Base-by-base conservation (phyloP, 306 rosid species). In the Vicia sativa region DNA sequence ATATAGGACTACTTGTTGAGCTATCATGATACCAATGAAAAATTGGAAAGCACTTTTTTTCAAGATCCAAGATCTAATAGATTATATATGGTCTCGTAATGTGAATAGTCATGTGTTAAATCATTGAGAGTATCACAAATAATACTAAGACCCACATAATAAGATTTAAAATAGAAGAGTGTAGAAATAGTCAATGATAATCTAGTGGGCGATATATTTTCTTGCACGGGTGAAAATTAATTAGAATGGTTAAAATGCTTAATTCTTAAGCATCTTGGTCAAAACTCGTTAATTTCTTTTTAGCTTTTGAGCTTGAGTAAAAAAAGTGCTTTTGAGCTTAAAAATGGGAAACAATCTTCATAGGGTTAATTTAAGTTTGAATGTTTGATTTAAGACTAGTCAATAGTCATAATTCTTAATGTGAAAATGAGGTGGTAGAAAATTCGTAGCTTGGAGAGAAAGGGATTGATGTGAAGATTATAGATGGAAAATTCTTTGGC, bases 41-140 rank as follows among this genome's bases (percentile, higher is more conserved):
- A 41, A 59, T 13, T 58, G 43, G 7, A 49, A 31, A 59, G 6
- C 43, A 49, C 58, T 56, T 43, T 38, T 49, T 43, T 9, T 18
- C 61, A 54, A 73, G 50, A 58, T 61, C 43, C 65, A 62, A 59
- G 43, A 50, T 49, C 61, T 55, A 19, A 31, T 39, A 72, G 34
- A 77, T 56, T 77, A 65, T 37, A 34, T 65, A 48, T 65, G 69
- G 9, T 66, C 31, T 80, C 18, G 44, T 59, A 68, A 72, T 80
- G 81, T 53, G 37, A 42, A 35, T 72, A 72, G 80, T 68, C 85
- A 31, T 50, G 70, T 77, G 46, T 55, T 52, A 57, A 81, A 78
- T 80, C 79, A 81, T 81, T 81, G 77, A 68, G 76, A 16, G 26
- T 57, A 56, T 66, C 52, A 37, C 16, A 55, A 9, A 73, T 56